Conservation (phyloP, 768 basidiomycete genomes). For the Hericium coralloides region DNA sequence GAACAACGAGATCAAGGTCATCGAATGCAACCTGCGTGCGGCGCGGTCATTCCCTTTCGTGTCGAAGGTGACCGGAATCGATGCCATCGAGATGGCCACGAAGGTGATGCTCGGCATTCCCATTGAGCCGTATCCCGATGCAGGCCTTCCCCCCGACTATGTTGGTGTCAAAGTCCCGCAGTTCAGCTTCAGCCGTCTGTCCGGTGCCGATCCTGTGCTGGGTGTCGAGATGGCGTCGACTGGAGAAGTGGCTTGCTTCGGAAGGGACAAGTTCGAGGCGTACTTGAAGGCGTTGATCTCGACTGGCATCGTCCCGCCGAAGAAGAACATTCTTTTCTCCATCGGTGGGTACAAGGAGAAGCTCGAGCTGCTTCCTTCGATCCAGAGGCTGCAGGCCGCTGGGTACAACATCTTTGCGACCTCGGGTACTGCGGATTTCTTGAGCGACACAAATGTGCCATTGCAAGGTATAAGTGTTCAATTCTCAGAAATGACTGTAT, state of each 20-base stretch:
- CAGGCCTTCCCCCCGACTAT: slow-evolving; percentile 83
- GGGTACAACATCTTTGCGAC: slow-evolving; percentile 98
- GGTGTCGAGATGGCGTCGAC: slow-evolving; percentile 99
- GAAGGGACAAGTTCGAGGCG: slow-evolving; percentile 94
- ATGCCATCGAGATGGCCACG: slow-evolving; percentile 98
- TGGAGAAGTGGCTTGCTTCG: slow-evolving; percentile 98
- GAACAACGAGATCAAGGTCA: slow-evolving; percentile 99
- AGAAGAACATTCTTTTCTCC: slow-evolving; percentile 97
- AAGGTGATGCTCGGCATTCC: slow-evolving; percentile 95
- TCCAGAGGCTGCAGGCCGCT: slow-evolving; percentile 87
- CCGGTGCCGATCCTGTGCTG: slow-evolving; percentile 93
- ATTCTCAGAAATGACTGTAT: too few relatives aligned
- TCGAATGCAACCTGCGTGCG: slow-evolving; percentile 97
- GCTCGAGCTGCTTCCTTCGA: slow-evolving; percentile 88
- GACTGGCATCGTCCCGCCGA: slow-evolving; percentile 88
- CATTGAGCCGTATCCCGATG: slow-evolving; percentile 84
- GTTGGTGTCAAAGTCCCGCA: slow-evolving; percentile 99
- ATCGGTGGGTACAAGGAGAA: slow-evolving; percentile 98
- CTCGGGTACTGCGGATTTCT: slow-evolving; percentile 94
- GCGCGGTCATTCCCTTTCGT: slow-evolving; percentile 99
- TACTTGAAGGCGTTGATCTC: slow-evolving; percentile 97
- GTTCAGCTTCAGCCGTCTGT: slow-evolving; percentile 94
- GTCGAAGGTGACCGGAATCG: slow-evolving; percentile 94
- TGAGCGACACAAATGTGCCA: slow-evolving; percentile 65
- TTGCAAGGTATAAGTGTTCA: background rate